Percentiles rank a stretch among this genome's conserved stretches.
phyloP scores from a whole-genome alignment of 2,329 filamentous ascomycete genomes.

The Aspergillus jensenii region DNA sequence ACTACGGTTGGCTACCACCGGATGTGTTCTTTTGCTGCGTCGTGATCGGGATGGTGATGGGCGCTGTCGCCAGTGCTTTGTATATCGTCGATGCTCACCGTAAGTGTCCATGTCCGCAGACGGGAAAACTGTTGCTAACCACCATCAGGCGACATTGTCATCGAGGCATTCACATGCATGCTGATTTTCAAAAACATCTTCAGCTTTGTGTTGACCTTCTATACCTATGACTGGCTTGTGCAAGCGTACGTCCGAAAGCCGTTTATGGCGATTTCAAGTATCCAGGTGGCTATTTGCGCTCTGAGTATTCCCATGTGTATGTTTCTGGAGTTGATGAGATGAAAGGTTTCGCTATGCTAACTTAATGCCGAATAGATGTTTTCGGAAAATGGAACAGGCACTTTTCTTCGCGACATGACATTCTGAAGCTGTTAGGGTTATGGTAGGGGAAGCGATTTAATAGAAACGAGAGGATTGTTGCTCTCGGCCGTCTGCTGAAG shows the following conservation, averaged over 20 bases:
- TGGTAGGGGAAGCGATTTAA: conserved; percentile 17
- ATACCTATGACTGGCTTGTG: conserved; percentile 80
- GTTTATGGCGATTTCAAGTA: conserved; percentile 71
- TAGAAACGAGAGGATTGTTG: neutral
- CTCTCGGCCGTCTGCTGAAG: neutral
- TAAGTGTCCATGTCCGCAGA: conserved; percentile 44
- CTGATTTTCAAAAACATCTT: conserved; percentile 96
- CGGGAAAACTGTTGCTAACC: neutral
- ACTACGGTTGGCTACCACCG: conserved; percentile 71
- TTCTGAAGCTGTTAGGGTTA: conserved; percentile 53
- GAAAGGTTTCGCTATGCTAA: neutral
- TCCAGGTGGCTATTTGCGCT: conserved; percentile 75
- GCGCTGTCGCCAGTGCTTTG: conserved; percentile 78
- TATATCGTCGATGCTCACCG: conserved; percentile 94
- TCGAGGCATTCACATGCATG: conserved; percentile 87
- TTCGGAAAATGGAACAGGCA: conserved; percentile 75
- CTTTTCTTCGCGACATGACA: conserved; percentile 73
- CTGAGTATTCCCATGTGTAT: conserved; percentile 76
- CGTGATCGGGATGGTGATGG: conserved; percentile 88
- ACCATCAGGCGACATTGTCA: conserved; percentile 66
- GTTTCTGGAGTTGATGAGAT: conserved; percentile 38
- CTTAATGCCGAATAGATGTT: conserved; percentile 57
- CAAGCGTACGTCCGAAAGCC: conserved; percentile 54
- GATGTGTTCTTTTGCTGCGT: conserved; percentile 81
- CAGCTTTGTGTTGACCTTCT: conserved; percentile 80